phyloP scores from a whole-genome alignment of 1,284 basidiomycete genomes.

The Leccinum subspadiceum region DNA sequence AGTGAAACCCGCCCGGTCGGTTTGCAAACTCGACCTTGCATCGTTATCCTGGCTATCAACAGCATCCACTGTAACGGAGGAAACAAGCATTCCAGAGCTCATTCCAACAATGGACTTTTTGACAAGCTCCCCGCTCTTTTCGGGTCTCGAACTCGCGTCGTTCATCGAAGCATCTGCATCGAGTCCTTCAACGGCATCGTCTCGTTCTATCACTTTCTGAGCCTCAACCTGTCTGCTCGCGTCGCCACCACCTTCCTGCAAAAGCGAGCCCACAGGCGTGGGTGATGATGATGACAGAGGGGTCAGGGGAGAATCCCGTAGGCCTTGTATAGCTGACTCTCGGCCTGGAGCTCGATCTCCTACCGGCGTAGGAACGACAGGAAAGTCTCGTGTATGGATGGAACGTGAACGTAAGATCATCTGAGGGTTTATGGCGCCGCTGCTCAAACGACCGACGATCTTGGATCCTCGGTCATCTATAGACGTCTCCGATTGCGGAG shows the following conservation, averaged over 20 bases:
- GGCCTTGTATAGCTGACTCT: not conserved
- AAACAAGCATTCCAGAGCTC: not conserved
- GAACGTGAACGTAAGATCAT: not conserved
- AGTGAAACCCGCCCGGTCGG: not conserved
- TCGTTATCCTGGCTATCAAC: not conserved
- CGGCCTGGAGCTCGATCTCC: not conserved
- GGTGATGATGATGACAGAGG: conserved; percentile 3
- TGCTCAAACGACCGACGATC: not conserved
- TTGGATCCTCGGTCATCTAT: not conserved
- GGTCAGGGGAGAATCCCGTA: conserved; percentile 1
- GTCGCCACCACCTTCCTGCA: not conserved
- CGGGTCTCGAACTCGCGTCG: not conserved
- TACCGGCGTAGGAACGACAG: conserved; percentile 6
- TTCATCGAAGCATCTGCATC: not conserved
- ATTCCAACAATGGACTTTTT: not conserved
- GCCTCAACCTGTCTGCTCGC: too few species aligned
- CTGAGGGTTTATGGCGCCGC: not conserved
- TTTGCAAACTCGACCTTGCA: not conserved
- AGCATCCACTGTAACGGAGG: not conserved
- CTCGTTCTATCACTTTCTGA: not conserved
- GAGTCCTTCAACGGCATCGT: not conserved
- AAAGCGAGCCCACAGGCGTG: not conserved
- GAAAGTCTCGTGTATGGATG: not conserved
- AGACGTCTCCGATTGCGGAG: conserved; percentile 2
- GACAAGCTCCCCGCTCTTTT: not conserved